These are phyloP conservation scores for Terana coerulea DNA, from an alignment of 768 basidiomycete genomes.

Conservation along the genomic window DNA sequence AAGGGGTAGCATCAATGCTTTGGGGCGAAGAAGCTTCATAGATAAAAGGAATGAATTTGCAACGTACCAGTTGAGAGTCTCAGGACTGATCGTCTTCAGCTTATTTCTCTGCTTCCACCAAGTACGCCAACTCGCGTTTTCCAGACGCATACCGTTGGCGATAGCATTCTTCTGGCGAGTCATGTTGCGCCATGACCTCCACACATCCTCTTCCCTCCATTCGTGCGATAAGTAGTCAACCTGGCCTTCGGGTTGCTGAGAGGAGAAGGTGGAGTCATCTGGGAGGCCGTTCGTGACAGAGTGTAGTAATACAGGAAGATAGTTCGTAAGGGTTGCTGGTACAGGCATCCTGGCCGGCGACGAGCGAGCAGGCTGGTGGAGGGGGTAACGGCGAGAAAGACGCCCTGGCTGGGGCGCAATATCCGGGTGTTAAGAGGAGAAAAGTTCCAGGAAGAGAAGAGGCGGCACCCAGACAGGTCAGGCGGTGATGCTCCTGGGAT, in stretches of 20 bases:
- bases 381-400: conserved; percentile 4
- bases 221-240: conserved; percentile 98
- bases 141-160: conserved; percentile 88
- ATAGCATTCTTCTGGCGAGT: conserved; percentile 98
- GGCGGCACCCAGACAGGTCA: conserved; percentile 10
- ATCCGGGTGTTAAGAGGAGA: conserved; percentile 14
- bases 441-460: conserved; percentile 6
- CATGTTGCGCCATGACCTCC: conserved; percentile 98
- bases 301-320: conserved; percentile 65
- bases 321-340: conserved; percentile 36
- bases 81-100: conserved; percentile 90
- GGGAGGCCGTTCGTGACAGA: conserved; percentile 52
- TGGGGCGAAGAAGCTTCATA: neutral
- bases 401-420: neutral
- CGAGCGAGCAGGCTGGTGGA: conserved; percentile 1
- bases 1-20: neutral
- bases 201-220: conserved; percentile 98
- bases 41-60: conserved; percentile 17
- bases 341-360: conserved; percentile 20
- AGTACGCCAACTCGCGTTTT: conserved; percentile 98
- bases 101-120: conserved; percentile 99
- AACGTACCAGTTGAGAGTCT: conserved; percentile 95
- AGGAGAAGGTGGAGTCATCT: conserved; percentile 76
- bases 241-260: conserved; percentile 85
- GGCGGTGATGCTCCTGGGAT: conserved; percentile 14